Conservation (phyloP, 1,284 basidiomycete genomes). For the Ustilago tritici region DNA sequence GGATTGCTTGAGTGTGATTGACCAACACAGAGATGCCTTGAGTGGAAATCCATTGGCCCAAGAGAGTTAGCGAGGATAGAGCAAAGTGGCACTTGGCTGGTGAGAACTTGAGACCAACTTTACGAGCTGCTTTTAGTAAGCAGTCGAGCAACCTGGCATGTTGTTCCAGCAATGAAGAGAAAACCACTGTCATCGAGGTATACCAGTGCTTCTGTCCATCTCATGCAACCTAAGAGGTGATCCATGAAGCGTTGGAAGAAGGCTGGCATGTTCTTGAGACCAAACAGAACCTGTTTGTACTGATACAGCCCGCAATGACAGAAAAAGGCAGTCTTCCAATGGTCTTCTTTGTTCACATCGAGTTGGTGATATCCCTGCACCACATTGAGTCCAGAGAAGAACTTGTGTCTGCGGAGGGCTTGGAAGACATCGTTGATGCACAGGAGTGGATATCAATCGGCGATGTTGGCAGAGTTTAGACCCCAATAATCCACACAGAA, state of each 20-base stretch:
- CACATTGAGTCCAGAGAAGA: background rate
- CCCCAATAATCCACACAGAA: slow-evolving; percentile 3
- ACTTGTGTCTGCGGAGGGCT: background rate
- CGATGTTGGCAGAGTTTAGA: background rate
- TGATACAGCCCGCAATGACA: background rate
- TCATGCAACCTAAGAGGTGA: background rate
- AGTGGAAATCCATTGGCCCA: background rate
- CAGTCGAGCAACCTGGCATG: background rate
- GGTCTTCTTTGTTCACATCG: background rate
- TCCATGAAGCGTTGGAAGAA: slow-evolving; percentile 8
- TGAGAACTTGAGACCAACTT: slow-evolving; percentile 1
- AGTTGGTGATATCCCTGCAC: slow-evolving; percentile 3
- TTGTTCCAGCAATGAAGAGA: background rate
- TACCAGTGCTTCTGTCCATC: slow-evolving; percentile 6
- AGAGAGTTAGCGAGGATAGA: background rate
- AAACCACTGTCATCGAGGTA: background rate
- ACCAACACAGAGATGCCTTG: background rate
- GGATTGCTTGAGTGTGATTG: background rate
- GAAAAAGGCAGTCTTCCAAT: background rate
- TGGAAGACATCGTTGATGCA: slow-evolving; percentile 1
- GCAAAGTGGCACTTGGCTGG: slow-evolving; percentile 3
- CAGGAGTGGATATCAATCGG: background rate
- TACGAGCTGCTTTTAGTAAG: background rate
- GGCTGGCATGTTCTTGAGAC: background rate
- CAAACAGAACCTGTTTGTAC: background rate